Evolutionary conservation across 75 land plant genomes (phyloP).

Genomic region (Picea sitchensis): DNA sequence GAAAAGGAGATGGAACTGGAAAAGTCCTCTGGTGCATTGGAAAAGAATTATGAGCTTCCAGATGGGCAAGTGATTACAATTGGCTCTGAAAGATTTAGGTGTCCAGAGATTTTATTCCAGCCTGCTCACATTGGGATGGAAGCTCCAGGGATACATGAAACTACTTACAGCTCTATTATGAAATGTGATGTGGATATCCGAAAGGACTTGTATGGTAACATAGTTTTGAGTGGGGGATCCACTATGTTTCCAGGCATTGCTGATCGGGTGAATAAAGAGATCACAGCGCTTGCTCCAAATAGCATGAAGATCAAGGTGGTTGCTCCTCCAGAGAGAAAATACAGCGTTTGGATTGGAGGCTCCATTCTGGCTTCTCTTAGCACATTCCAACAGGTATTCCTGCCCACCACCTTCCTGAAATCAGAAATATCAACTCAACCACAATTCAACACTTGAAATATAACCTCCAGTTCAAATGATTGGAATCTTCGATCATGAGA

Average conservation of each 20-base stretch:
- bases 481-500: too few relatives aligned
- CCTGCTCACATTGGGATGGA: conserved; percentile 56
- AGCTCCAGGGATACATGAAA: conserved; percentile 48
- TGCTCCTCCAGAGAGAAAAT: conserved; percentile 53
- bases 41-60: conserved; percentile 58
- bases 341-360: conserved; percentile 52
- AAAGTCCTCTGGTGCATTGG: conserved; percentile 23
- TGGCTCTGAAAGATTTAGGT: conserved; percentile 69
- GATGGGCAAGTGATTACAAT: conserved; percentile 75
- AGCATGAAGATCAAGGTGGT: conserved; percentile 62
- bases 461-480: too few relatives aligned
- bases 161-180: conserved; percentile 40
- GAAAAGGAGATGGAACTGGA: conserved; percentile 46
- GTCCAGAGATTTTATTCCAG: conserved; percentile 69
- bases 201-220: conserved; percentile 52
- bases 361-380: conserved; percentile 47
- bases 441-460: too few relatives aligned
- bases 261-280: conserved; percentile 46
- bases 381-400: conserved; percentile 42
- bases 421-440: too few relatives aligned
- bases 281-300: conserved; percentile 43
- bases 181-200: conserved; percentile 53
- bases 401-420: too few relatives aligned
- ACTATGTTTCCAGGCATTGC: conserved; percentile 54
- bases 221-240: conserved; percentile 51